These are phyloP conservation scores for Calonectria naviculata DNA, from an alignment of 2,329 filamentous ascomycete genomes.

Conservation along the genomic window DNA sequence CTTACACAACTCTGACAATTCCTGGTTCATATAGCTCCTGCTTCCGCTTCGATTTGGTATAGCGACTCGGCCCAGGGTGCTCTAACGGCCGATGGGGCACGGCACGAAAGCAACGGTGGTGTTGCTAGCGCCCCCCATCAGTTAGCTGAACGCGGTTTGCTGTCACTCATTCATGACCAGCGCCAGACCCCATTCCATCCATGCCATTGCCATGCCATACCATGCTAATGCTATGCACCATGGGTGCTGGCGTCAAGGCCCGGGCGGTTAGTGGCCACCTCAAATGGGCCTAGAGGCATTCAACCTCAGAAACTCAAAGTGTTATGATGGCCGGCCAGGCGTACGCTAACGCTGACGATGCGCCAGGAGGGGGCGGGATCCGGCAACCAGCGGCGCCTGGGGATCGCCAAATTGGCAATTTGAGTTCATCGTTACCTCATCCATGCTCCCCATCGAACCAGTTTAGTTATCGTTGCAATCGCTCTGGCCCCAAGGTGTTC, in stretches of 20 bases:
- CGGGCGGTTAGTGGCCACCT: conserved; percentile 9
- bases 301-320: conserved; percentile 25
- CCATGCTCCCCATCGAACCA: conserved; percentile 15
- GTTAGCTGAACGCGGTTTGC: background rate
- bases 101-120: conserved; percentile 20
- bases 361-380: conserved; percentile 12
- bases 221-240: conserved; percentile 7
- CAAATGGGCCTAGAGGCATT: conserved; percentile 16
- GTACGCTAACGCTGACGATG: conserved; percentile 18
- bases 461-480: conserved; percentile 1
- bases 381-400: background rate
- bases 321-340: conserved; percentile 17
- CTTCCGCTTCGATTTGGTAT: background rate
- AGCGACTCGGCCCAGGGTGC: background rate
- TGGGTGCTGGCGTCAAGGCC: conserved; percentile 11
- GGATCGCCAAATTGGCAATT: conserved; percentile 3
- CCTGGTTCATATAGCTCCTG: background rate
- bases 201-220: background rate
- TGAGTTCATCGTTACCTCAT: conserved; percentile 4
- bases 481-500: conserved; percentile 5
- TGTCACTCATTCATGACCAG: conserved; percentile 4
- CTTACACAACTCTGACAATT: background rate
- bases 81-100: conserved; percentile 16
- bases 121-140: conserved; percentile 11
- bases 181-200: background rate